Evolutionary conservation across 495 filamentous ascomycete genomes (phyloP).

Genomic region (Tuber indicum): DNA sequence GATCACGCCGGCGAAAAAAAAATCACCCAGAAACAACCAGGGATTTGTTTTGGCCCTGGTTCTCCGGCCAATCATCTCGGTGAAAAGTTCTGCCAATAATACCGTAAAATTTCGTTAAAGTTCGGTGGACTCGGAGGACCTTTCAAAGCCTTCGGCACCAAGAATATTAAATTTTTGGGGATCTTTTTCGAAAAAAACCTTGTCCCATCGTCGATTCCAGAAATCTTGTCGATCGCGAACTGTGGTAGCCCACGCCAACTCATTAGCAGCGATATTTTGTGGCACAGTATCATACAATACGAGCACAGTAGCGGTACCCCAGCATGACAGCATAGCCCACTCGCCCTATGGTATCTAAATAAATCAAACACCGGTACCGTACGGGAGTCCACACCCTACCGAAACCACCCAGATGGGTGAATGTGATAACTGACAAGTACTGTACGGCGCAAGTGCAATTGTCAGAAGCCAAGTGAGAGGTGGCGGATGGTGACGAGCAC

Average conservation of each 20-base stretch:
- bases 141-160: too few species aligned
- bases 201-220: background rate
- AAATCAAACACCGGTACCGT: too few species aligned
- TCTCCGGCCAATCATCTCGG: background rate
- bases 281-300: too few species aligned
- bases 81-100: background rate
- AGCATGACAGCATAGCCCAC: background rate
- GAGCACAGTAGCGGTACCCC: too few species aligned
- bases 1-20: background rate
- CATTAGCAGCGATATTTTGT: too few species aligned
- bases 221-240: too few species aligned
- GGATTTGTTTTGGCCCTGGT: background rate
- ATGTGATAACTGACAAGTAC: background rate
- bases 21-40: background rate
- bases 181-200: background rate
- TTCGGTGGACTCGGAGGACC: too few species aligned
- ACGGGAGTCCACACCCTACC: background rate
- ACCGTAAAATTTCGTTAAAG: too few species aligned
- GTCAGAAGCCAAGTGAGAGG: background rate
- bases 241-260: too few species aligned
- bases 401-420: background rate
- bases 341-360: background rate
- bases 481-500: background rate
- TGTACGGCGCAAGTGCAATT: background rate
- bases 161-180: background rate